These are phyloP conservation scores for Candolleomyces efflorescens DNA, from an alignment of 768 basidiomycete species.

Conservation along the genomic window DNA sequence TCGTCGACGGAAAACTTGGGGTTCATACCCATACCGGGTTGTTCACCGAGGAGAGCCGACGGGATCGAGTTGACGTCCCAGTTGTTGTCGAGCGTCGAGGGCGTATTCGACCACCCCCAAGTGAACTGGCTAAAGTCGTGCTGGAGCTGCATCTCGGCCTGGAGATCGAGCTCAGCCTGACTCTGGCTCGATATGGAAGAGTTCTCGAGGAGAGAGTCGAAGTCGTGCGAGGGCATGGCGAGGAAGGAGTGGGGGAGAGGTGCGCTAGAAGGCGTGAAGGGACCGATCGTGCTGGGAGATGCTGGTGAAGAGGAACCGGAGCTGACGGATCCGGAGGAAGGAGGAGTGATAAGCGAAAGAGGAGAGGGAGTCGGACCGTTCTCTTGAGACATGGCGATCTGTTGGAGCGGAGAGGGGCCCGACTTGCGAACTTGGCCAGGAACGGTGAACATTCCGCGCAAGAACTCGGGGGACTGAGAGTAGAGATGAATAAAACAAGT, in stretches of 20 bases:
- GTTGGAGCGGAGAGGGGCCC: slow-evolving; percentile 28
- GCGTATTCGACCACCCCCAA: slow-evolving; percentile 37
- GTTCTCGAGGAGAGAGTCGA: slow-evolving; percentile 4
- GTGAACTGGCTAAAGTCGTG: slow-evolving; percentile 32
- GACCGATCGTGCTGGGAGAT: slow-evolving; percentile 23
- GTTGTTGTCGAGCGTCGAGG: slow-evolving; percentile 50
- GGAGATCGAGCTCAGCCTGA: slow-evolving; percentile 32
- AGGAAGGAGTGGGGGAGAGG: slow-evolving; percentile 22
- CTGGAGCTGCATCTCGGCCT: slow-evolving; percentile 36
- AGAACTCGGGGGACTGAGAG: slow-evolving; percentile 44
- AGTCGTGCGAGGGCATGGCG: slow-evolving; percentile 17
- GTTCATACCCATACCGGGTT: not conserved
- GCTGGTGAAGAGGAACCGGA: slow-evolving; percentile 38
- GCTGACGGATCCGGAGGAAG: slow-evolving; percentile 46
- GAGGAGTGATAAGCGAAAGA: slow-evolving; percentile 53
- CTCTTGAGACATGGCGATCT: slow-evolving; percentile 35
- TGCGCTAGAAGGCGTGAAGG: slow-evolving; percentile 44
- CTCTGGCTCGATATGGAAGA: slow-evolving; percentile 21
- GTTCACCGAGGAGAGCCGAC: slow-evolving; percentile 50
- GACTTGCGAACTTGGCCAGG: slow-evolving; percentile 17
- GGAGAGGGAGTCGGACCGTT: slow-evolving; percentile 39
- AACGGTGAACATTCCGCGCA: slow-evolving; percentile 44
- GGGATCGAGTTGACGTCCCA: slow-evolving; percentile 66
- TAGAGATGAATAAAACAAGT: slow-evolving; percentile 11
- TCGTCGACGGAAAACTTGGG: not conserved